Conservation (phyloP, 2,329 filamentous ascomycete species). For the Lachnellula occidentalis region DNA sequence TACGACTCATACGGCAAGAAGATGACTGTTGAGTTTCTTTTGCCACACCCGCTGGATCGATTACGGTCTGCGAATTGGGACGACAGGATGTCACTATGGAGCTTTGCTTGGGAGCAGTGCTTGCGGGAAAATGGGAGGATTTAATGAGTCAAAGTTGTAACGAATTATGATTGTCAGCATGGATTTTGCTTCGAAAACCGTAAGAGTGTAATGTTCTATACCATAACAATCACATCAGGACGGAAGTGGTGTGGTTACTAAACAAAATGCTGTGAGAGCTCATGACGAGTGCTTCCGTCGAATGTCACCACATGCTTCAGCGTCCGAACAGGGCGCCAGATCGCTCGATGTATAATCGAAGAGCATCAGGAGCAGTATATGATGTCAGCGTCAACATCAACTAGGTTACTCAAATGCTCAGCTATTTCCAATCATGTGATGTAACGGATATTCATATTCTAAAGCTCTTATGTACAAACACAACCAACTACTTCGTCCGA, state of each 20-base stretch:
- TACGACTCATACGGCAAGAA: slow-evolving; percentile 1
- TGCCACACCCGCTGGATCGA: background rate
- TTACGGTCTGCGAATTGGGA: background rate
- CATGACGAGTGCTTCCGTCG: too few relatives aligned
- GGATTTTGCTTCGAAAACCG: too few relatives aligned
- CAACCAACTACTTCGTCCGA: slow-evolving; percentile 62
- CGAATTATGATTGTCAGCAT: too few relatives aligned
- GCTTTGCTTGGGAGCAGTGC: slow-evolving; percentile 8
- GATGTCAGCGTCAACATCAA: too few relatives aligned
- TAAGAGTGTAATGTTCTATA: too few relatives aligned
- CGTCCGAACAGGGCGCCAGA: too few relatives aligned
- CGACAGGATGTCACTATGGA: background rate
- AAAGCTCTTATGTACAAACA: slow-evolving; percentile 24
- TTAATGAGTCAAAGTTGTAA: background rate
- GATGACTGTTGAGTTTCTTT: slow-evolving; percentile 1
- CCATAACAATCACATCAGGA: too few relatives aligned
- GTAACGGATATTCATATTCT: background rate
- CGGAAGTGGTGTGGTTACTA: too few relatives aligned
- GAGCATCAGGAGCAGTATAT: background rate
- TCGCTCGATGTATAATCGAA: too few relatives aligned
- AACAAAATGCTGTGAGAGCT: too few relatives aligned
- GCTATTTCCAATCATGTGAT: background rate
- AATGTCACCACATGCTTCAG: too few relatives aligned
- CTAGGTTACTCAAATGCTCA: background rate
- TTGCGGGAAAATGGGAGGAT: slow-evolving; percentile 1